Conservation (phyloP, 352 stramenopile genomes). For the Saprolegnia diclina region DNA sequence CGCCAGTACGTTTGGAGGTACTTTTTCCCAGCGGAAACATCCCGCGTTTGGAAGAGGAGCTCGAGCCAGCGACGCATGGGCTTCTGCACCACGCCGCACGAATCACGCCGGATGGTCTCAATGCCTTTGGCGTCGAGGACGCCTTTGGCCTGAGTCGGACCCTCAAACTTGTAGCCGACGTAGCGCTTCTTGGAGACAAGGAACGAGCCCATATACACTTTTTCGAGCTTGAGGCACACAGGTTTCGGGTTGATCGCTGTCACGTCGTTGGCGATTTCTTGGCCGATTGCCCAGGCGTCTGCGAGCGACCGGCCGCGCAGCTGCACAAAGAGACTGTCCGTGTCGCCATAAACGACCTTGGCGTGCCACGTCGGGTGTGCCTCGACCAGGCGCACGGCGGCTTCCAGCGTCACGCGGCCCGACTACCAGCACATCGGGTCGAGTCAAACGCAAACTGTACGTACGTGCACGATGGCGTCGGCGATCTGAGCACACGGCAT, state of each 20-base stretch:
- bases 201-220: slow-evolving; percentile 91
- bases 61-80: slow-evolving; percentile 60
- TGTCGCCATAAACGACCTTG: slow-evolving; percentile 96
- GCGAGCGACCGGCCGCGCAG: slow-evolving; percentile 89
- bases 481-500: slow-evolving; percentile 95
- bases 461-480: slow-evolving; percentile 97
- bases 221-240: slow-evolving; percentile 79
- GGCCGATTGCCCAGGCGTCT: slow-evolving; percentile 92
- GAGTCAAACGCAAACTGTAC: background rate
- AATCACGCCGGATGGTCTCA: slow-evolving; percentile 90
- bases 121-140: slow-evolving; percentile 89
- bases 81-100: slow-evolving; percentile 81
- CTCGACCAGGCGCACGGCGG: slow-evolving; percentile 90
- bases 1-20: slow-evolving; percentile 57
- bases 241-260: slow-evolving; percentile 83
- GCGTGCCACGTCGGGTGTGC: slow-evolving; percentile 71
- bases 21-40: slow-evolving; percentile 67
- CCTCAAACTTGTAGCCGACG: slow-evolving; percentile 83
- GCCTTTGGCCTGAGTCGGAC: slow-evolving; percentile 38
- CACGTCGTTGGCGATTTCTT: slow-evolving; percentile 85
- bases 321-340: slow-evolving; percentile 98
- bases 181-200: slow-evolving; percentile 96
- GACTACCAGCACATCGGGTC: slow-evolving; percentile 33
- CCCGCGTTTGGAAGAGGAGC: slow-evolving; percentile 57
- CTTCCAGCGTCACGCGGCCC: slow-evolving; percentile 89